Evolutionary conservation across 2,329 filamentous ascomycete species (phyloP).

Genomic region (Cytospora paraplurivora): DNA sequence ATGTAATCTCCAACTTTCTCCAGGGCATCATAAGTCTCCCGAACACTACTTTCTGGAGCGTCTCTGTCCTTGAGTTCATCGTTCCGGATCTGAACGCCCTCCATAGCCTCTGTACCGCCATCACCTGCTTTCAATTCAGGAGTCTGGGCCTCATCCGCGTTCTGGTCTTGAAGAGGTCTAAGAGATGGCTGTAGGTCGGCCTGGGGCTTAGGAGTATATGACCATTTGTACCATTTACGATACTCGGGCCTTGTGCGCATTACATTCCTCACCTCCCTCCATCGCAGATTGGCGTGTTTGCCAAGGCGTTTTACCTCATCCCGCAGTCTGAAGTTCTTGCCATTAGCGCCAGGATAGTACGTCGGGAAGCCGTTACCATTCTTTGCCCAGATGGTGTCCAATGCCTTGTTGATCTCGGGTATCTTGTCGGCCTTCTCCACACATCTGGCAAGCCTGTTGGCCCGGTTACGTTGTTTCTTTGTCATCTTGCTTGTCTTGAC

Average conservation of each 20-base stretch:
- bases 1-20: slow-evolving; percentile 12
- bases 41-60: background rate
- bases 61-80: background rate
- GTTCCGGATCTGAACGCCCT: background rate
- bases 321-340: background rate
- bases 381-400: background rate
- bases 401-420: background rate
- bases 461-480: background rate
- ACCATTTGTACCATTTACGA: background rate
- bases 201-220: background rate
- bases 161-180: background rate
- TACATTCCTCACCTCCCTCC: background rate
- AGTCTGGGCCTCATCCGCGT: background rate
- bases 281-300: background rate
- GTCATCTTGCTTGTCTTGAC: background rate
- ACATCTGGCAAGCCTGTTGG: background rate
- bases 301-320: background rate
- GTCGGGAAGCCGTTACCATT: background rate
- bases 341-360: background rate
- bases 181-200: background rate
- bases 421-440: background rate
- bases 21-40: background rate
- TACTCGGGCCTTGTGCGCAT: background rate
- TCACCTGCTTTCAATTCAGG: background rate
- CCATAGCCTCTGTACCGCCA: background rate